Evolutionary conservation across 768 basidiomycete genomes (phyloP).

Genomic region (Russula olivacea): DNA sequence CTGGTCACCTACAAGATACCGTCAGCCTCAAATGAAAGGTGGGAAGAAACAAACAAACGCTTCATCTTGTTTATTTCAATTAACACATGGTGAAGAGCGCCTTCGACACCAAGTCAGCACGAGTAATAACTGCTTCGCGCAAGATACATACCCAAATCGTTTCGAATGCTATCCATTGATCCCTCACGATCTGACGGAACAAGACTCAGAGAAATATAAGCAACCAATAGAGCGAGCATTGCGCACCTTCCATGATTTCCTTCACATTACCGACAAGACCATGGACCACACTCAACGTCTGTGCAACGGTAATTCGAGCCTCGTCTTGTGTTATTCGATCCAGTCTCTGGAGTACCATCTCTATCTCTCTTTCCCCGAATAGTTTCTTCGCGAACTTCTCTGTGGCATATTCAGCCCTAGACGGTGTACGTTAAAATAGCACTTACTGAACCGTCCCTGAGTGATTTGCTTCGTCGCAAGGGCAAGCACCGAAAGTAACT

Average conservation of each 20-base stretch:
- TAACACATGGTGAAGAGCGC: no score
- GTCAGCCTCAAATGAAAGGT: background rate
- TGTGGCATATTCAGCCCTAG: background rate
- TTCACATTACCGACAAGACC: background rate
- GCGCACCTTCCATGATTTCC: background rate
- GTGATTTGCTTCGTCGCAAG: conserved; percentile 10
- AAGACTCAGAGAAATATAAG: background rate
- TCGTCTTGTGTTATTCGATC: conserved; percentile 10
- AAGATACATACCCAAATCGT: background rate
- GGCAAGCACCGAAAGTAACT: conserved; percentile 10
- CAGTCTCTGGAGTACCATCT: background rate
- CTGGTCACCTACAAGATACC: background rate
- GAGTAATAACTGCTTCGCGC: background rate
- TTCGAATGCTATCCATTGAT: background rate
- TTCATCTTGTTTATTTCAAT: background rate
- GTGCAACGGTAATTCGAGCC: background rate
- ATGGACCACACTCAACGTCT: background rate
- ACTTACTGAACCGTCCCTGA: conserved; percentile 8
- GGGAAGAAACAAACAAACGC: no score
- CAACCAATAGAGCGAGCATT: background rate
- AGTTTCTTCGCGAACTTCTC: conserved; percentile 12
- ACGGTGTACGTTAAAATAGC: no score
- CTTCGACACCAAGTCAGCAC: background rate
- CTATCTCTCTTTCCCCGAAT: conserved; percentile 1
- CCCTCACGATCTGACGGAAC: background rate